Evolutionary conservation across 1,284 basidiomycete species (phyloP).

Genomic region (Trichosporon sp.): DNA sequence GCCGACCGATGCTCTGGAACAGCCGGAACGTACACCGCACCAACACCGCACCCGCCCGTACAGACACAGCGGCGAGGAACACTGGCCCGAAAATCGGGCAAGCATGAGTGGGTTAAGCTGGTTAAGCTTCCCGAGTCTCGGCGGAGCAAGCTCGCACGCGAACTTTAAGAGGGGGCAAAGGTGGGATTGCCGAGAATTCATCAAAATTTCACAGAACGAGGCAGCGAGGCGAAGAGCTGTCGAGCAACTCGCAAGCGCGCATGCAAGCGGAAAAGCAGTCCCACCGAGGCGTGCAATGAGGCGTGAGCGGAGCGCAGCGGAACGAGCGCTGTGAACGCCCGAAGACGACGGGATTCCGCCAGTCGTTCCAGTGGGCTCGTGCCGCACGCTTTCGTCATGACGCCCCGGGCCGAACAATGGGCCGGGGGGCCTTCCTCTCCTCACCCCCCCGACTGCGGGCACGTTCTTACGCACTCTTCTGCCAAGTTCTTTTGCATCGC

Average conservation of each 20-base stretch:
- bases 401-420: background rate
- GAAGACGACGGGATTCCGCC: background rate
- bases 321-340: background rate
- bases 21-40: background rate
- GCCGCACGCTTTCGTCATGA: background rate
- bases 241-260: background rate
- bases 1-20: background rate
- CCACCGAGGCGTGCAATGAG: too few species aligned
- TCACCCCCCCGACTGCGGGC: background rate
- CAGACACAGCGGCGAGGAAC: background rate
- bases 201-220: background rate
- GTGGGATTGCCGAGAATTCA: background rate
- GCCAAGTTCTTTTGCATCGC: background rate
- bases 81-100: background rate
- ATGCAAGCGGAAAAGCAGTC: background rate
- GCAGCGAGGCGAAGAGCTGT: background rate
- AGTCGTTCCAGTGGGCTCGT: background rate
- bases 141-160: background rate
- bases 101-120: background rate
- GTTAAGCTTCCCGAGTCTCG: background rate
- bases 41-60: background rate
- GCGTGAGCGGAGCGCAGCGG: too few species aligned
- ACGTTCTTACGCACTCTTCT: background rate
- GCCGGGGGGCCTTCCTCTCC: background rate
- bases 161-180: background rate